Evolutionary conservation across 441 rosid genomes (phyloP).

Genomic region (Mallotus japonicus): DNA sequence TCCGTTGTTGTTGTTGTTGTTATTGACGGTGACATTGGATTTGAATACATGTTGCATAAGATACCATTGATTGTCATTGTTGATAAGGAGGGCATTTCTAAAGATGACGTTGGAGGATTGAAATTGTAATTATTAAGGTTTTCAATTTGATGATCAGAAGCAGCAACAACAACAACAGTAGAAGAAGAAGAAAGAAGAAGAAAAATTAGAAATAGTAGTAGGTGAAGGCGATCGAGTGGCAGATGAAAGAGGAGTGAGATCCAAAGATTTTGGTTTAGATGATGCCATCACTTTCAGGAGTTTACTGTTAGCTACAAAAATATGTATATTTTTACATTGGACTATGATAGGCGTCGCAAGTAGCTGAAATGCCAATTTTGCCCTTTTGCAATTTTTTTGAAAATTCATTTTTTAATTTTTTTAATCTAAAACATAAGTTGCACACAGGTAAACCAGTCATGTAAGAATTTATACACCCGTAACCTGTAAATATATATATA

Average conservation of each 20-base stretch:
- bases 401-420: too few species aligned
- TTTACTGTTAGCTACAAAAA: background rate
- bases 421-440: too few species aligned
- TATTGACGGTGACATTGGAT: slow-evolving; percentile 9
- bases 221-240: slow-evolving; percentile 44
- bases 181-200: slow-evolving; percentile 39
- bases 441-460: too few species aligned
- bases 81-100: slow-evolving; percentile 10
- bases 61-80: slow-evolving; percentile 54
- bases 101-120: background rate
- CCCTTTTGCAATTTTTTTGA: too few species aligned
- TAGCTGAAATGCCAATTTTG: too few species aligned
- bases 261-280: slow-evolving; percentile 55
- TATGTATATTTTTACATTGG: background rate
- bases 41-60: slow-evolving; percentile 24
- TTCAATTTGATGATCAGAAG: background rate
- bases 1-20: slow-evolving; percentile 23
- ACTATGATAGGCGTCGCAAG: too few species aligned
- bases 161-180: background rate
- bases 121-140: background rate
- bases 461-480: too few species aligned
- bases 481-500: too few species aligned
- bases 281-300: slow-evolving; percentile 51
- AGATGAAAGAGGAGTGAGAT: slow-evolving; percentile 30
- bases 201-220: slow-evolving; percentile 10